Base-by-base conservation (phyloP, 768 basidiomycete genomes). In the Obba rivulosa region DNA sequence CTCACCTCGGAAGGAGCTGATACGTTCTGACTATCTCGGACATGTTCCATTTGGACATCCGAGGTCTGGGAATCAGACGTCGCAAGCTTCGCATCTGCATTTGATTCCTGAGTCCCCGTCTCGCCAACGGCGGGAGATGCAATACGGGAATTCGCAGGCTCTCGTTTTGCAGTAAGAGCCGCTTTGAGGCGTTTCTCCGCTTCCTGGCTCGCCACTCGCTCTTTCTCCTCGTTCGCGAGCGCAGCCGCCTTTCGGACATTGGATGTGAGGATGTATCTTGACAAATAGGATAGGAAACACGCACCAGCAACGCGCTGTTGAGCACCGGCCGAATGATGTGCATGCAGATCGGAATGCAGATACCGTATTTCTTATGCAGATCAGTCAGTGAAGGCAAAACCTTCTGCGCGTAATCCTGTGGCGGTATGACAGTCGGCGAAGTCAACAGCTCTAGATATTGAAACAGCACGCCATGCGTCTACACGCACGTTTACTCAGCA, bases 401-500 rank as follows among this genome's bases (percentile, higher is more conserved):
- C 57, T 77, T 80, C 37, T 75, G 75, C 16, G 83, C 79, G 58
- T 93, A 94, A 46, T 90, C 86, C 48, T 83, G 75, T 0, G 84
- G 68, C 14, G 78, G 61, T 18, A 95, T 69, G 10, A 87, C 80
- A 17, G 75, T 69, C 10, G 86, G 81, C 17, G 85, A 80, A 11
- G 83, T 84, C 46, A 99, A 74, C 49, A 97, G 76, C 51, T 96
- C 94, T 49, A 93, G 66, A 64, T 92, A 96, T 73, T 98, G 96
- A 45, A 93, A 73, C 37, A 98, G 73, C 23, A 95, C 88, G 3
- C 88, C 92, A 54, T 97, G 93, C 8, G 83, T 90, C 93, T 96
- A 61, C 21, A 37, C 4, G 36, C 51, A 48, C 48, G 38, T 23
- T 49, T 34, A 49, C 50, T 16, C 49, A 52, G 45, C 50, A 44